These are phyloP conservation scores for Lolium multiflorum DNA, from an alignment of 176 grass and related monocot species.

Conservation along the genomic window DNA sequence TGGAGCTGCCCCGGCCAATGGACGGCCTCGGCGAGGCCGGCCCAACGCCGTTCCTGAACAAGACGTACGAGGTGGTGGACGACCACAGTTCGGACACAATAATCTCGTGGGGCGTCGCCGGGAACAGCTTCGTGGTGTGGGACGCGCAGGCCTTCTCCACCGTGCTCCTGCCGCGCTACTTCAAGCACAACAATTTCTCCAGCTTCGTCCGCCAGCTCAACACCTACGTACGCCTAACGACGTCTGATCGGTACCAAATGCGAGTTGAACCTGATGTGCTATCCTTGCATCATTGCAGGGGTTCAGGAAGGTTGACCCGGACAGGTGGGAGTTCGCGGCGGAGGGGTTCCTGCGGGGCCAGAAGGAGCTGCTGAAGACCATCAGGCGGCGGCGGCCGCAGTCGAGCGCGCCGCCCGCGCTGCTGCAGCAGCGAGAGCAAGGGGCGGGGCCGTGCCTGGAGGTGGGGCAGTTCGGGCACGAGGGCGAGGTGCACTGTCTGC, in stretches of 20 bases:
- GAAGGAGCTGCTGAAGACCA: conserved; percentile 79
- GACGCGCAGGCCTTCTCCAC: conserved; percentile 71
- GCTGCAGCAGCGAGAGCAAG: conserved; percentile 22
- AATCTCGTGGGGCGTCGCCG: conserved; percentile 70
- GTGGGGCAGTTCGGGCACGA: conserved; percentile 81
- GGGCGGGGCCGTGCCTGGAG: conserved; percentile 60
- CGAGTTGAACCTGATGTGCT: background rate
- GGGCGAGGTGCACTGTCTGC: conserved; percentile 62
- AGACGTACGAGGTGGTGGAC: conserved; percentile 92
- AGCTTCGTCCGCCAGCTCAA: conserved; percentile 90
- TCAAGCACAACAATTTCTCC: conserved; percentile 98
- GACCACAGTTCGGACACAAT: conserved; percentile 65
- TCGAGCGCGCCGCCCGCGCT: conserved; percentile 11
- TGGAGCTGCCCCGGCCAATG: conserved; percentile 68
- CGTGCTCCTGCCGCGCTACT: conserved; percentile 70
- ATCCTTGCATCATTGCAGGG: conserved; percentile 60
- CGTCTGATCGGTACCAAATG: too few relatives aligned
- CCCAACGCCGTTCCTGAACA: conserved; percentile 79
- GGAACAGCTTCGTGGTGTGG: conserved; percentile 90
- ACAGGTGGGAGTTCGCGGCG: conserved; percentile 92
- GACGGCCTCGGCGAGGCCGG: conserved; percentile 77
- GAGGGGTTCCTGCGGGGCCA: conserved; percentile 77
- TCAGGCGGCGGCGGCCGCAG: conserved; percentile 66
- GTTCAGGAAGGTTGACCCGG: conserved; percentile 87
- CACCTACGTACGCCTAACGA: conserved; percentile 45